phyloP scores from a whole-genome alignment of 1,139 yeast genomes.

The Ogataea hybrid region DNA sequence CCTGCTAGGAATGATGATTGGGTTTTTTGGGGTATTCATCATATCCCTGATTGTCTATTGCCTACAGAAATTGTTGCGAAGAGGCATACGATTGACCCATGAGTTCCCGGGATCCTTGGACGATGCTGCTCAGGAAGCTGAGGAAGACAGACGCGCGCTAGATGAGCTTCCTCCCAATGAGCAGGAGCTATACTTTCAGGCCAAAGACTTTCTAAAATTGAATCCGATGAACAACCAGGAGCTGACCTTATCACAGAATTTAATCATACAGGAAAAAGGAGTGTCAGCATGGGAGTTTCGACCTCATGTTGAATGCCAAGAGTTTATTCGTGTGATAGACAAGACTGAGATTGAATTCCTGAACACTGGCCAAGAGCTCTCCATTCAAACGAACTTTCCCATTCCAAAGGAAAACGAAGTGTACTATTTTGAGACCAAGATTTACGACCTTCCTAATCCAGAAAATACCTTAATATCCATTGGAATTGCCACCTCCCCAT shows the following conservation, averaged over 20 bases:
- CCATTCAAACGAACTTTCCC: slow-evolving; percentile 83
- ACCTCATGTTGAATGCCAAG: slow-evolving; percentile 62
- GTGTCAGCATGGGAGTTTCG: slow-evolving; percentile 90
- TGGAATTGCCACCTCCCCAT: slow-evolving; percentile 50
- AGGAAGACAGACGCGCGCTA: slow-evolving; percentile 60
- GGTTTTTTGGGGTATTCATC: slow-evolving; percentile 18
- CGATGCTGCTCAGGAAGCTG: slow-evolving; percentile 51
- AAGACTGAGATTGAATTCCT: slow-evolving; percentile 77
- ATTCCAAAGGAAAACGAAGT: slow-evolving; percentile 84
- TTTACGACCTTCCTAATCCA: slow-evolving; percentile 59
- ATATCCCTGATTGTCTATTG: slow-evolving; percentile 13
- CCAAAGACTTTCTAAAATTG: slow-evolving; percentile 53
- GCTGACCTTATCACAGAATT: slow-evolving; percentile 47
- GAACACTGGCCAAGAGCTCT: slow-evolving; percentile 66
- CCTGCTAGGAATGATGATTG: slow-evolving; percentile 21
- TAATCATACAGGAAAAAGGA: slow-evolving; percentile 86
- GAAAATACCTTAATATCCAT: slow-evolving; percentile 31
- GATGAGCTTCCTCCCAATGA: slow-evolving; percentile 66
- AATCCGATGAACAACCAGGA: slow-evolving; percentile 51
- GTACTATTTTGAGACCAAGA: slow-evolving; percentile 85
- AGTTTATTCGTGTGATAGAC: slow-evolving; percentile 61
- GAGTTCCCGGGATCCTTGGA: slow-evolving; percentile 57
- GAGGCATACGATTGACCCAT: slow-evolving; percentile 33
- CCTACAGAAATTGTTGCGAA: slow-evolving; percentile 14
- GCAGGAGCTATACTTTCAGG: slow-evolving; percentile 76